These are phyloP conservation scores for Pyrrhoderma lamaoense DNA, from an alignment of 1,284 basidiomycete species.

Conservation along the genomic window DNA sequence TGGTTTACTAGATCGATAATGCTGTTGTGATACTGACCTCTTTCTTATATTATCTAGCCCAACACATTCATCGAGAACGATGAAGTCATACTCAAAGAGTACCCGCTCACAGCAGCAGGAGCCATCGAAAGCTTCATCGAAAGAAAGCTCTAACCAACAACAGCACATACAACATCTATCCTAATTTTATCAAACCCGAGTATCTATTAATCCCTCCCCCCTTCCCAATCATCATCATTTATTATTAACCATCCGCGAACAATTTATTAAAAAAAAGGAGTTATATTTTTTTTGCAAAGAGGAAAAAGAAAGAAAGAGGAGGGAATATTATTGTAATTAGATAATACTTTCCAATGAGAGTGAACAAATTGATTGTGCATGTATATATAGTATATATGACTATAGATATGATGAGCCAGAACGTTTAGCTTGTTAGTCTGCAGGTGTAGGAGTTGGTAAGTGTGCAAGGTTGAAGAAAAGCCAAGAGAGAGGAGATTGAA, in stretches of 20 bases:
- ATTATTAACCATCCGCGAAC: too few relatives aligned
- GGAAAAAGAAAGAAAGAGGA: too few relatives aligned
- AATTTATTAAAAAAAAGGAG: too few relatives aligned
- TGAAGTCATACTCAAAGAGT: constrained; percentile 70
- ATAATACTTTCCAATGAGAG: too few relatives aligned
- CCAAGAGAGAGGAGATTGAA: background rate
- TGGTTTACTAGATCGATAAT: background rate
- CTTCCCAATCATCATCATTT: background rate
- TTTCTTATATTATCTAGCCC: constrained; percentile 35
- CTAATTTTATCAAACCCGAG: background rate
- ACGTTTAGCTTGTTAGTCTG: too few relatives aligned
- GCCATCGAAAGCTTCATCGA: constrained; percentile 78
- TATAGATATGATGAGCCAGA: too few relatives aligned
- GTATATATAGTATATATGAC: too few relatives aligned
- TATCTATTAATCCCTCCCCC: background rate
- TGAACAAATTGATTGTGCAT: too few relatives aligned
- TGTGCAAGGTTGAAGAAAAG: background rate
- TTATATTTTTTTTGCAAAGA: too few relatives aligned
- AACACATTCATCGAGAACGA: constrained; percentile 62
- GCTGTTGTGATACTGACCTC: background rate
- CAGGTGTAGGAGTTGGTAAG: background rate
- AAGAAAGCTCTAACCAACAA: constrained; percentile 40
- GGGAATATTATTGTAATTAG: too few relatives aligned
- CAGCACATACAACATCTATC: background rate
- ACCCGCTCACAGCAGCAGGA: constrained; percentile 62